These are phyloP conservation scores for Lenwebbia sp. DNA, from an alignment of 345 rosid genomes.

Conservation along the genomic window DNA sequence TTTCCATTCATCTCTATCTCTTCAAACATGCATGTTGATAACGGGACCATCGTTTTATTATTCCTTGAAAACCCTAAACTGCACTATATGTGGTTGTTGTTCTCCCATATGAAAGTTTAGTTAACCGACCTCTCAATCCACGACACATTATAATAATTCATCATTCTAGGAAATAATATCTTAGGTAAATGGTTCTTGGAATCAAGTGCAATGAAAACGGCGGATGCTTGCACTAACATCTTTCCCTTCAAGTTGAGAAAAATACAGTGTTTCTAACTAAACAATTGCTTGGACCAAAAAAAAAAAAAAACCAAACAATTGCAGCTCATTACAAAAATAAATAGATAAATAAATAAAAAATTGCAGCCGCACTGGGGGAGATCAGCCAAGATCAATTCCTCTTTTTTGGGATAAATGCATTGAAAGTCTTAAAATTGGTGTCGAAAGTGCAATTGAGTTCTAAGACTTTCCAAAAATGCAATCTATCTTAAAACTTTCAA, in stretches of 20 bases:
- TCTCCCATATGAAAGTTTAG: background rate
- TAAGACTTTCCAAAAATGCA: no score
- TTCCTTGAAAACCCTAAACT: background rate
- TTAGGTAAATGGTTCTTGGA: background rate
- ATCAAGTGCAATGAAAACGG: background rate
- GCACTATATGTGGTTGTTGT: background rate
- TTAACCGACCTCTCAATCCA: background rate
- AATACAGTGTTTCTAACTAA: background rate
- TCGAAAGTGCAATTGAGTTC: no score
- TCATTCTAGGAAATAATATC: background rate
- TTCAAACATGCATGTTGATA: background rate
- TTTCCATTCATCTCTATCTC: background rate
- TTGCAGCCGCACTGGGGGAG: background rate
- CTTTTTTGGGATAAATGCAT: no score
- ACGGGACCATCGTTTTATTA: background rate
- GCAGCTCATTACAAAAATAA: no score
- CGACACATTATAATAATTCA: background rate
- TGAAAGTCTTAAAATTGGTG: no score
- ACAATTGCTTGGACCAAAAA: background rate
- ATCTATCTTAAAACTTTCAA: no score
- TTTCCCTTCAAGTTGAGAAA: background rate
- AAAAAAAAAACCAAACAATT: no score
- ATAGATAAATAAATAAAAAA: background rate
- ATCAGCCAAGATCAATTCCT: background rate
- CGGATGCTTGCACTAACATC: background rate